A percentile compares a stretch with the other conserved stretches of the same genome.
Evolutionary conservation across 2,329 filamentous ascomycete genomes (phyloP).

Genomic region (Aureobasidium sp.): DNA sequence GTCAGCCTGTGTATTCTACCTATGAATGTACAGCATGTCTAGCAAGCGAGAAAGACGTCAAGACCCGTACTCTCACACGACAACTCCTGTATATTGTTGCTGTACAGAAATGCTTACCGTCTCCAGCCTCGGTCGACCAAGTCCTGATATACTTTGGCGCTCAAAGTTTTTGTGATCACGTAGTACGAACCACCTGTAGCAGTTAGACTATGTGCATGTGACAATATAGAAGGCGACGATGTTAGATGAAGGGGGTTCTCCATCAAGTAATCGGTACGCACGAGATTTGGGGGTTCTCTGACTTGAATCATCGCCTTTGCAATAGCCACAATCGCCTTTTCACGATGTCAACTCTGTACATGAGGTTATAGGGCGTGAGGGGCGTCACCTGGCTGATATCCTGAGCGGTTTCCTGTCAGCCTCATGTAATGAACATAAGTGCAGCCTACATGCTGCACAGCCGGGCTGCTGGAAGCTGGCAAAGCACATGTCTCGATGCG

Average conservation of each 20-base stretch:
- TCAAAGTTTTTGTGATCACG: conserved; percentile 52
- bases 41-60: neutral
- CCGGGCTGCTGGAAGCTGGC: neutral
- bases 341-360: neutral
- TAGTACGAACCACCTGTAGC: conserved; percentile 67
- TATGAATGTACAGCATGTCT: neutral
- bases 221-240: neutral
- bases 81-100: neutral
- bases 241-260: neutral
- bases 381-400: conserved; percentile 29
- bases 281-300: conserved; percentile 39
- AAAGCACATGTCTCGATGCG: neutral
- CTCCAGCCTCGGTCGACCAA: conserved; percentile 72
- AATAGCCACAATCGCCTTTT: conserved; percentile 39
- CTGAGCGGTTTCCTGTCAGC: conserved; percentile 20
- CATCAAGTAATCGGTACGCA: conserved; percentile 28
- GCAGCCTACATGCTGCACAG: neutral
- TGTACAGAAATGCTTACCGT: conserved; percentile 45
- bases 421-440: neutral
- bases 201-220: conserved; percentile 16
- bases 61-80: neutral
- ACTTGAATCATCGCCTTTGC: conserved; percentile 38
- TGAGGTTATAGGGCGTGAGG: neutral
- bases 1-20: neutral
- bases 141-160: conserved; percentile 58